Evolutionary conservation across 106 monocot genomes (phyloP), one percentile per base, ranked within the genome.

Genomic region (Xerophyta viscosa): DNA sequence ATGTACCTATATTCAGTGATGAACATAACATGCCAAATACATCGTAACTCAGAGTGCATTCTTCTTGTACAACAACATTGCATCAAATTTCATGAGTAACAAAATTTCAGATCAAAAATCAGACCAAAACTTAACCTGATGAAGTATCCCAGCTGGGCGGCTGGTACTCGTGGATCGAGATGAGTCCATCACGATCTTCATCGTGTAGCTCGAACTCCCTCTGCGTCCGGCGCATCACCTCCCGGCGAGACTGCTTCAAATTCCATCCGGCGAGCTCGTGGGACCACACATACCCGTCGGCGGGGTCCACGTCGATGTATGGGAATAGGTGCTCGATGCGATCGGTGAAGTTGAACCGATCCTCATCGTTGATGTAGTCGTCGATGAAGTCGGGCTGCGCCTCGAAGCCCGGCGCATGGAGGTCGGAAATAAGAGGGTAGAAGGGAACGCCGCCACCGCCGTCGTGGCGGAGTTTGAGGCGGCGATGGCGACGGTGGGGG

Each of bases 361-460:
- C 78, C 52, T 98, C 86, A 41, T 86, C 79, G 37, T 98, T 89
- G 62, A 90, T 63, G 77, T 77, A 90, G 55, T 90, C 86, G 66
- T 98, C 82, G 31, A 86, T 53, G 68, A 86, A 82, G 45, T 90
- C 98, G 10, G 90, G 90, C 64, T 77, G 66, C 48, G 66, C 33
- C 70, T 86, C 98, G 47, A 75, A 49, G 25, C 69, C 80, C 6
- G 80, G 80, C 52, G 86, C 80, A 9, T 39, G 79, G 44, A 90
- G 63, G 66, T 66, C 74, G 21, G 82, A 57, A 46, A 98, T 76
- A 44, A 86, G 33, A 37, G 98, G 89, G 41, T 98, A 89, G 71
- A 98, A 90, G 13, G 81, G 68, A 31, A 80, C 64, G 42, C 54
- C 24, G 29, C 66, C 49, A 22, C 30, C 20, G 26, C 15, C 43